These are phyloP conservation scores for Zopfia rhizophila DNA, from an alignment of 2,329 filamentous ascomycete genomes.

Conservation along the genomic window DNA sequence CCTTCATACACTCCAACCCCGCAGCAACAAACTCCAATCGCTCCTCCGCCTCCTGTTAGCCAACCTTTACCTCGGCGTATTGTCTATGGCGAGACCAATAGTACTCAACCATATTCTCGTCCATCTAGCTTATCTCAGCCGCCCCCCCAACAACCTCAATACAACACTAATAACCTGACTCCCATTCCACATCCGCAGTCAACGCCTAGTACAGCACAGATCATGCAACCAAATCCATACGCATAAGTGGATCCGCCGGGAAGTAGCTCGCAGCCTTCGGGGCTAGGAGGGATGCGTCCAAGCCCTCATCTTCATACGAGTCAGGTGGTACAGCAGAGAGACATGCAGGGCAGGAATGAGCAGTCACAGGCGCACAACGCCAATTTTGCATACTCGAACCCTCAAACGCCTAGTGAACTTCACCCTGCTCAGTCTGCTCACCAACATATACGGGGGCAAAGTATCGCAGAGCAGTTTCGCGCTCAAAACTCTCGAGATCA, in stretches of 20 bases:
- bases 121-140: conserved; percentile 42
- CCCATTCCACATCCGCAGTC: conserved; percentile 30
- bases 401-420: conserved; percentile 44
- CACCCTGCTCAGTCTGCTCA: conserved; percentile 37
- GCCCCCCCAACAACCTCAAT: conserved; percentile 35
- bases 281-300: conserved; percentile 48
- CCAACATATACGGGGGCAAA: conserved; percentile 35
- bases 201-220: conserved; percentile 31
- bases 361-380: conserved; percentile 45
- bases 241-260: conserved; percentile 49
- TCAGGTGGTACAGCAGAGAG: conserved; percentile 40
- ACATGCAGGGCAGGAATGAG: conserved; percentile 42
- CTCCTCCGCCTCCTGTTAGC: conserved; percentile 37
- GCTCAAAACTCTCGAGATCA: conserved; percentile 43
- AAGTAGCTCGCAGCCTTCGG: conserved; percentile 35
- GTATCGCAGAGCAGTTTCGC: conserved; percentile 40
- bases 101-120: conserved; percentile 39
- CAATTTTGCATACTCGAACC: conserved; percentile 43
- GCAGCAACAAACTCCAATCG: conserved; percentile 44
- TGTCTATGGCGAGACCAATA: conserved; percentile 34
- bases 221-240: conserved; percentile 51
- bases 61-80: conserved; percentile 39
- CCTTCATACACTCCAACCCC: conserved; percentile 48
- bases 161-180: conserved; percentile 33
- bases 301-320: conserved; percentile 46